Evolutionary conservation across 2,329 filamentous ascomycete species (phyloP), one percentile per base, ranked within the genome.

Genomic region (Fusarium temperatum): DNA sequence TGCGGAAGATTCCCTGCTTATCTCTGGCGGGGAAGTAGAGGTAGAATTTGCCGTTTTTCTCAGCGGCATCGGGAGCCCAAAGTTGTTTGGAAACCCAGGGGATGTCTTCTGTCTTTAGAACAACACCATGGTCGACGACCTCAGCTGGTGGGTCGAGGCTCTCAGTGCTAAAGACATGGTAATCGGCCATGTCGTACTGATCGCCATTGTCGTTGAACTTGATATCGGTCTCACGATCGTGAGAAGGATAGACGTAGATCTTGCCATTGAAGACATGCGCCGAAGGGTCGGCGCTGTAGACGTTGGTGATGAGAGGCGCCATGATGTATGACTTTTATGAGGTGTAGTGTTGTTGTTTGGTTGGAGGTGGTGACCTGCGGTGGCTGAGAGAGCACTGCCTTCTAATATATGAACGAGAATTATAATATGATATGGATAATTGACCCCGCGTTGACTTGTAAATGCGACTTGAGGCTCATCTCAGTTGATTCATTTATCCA

Each of bases 151-250:
- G 84, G 63, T 89, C 87, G 66, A 89, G 82, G 35, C 84, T 85
- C 17, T 81, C 76, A 32, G 83, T 84, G 74, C 89, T 91, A 82
- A 95, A 91, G 80, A 95, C 93, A 82, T 95, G 93, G 86, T 95
- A 95, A 85, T 95, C 93, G 63, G 84, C 87, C 93, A 95, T 95
- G 84, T 94, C 93, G 81, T 94, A 95, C 81, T 95, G 93, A 83
- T 94, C 93, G 79, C 93, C 93, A 87, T 94, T 94, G 86, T 95
- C 93, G 84, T 95, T 95, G 86, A 92, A 91, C 65, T 88, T 66
- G 81, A 94, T 93, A 81, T 90, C 88, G 10, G 92, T 93, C 81
- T 94, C 91, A 75, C 92, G 89, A 82, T 95, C 93, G 83, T 95
- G 93, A 28, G 92, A 95, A 26, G 93, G 93, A 84, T 95, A 95